Conservation (phyloP, 257 asterid genomes). For the Cynanchum wilfordii region DNA sequence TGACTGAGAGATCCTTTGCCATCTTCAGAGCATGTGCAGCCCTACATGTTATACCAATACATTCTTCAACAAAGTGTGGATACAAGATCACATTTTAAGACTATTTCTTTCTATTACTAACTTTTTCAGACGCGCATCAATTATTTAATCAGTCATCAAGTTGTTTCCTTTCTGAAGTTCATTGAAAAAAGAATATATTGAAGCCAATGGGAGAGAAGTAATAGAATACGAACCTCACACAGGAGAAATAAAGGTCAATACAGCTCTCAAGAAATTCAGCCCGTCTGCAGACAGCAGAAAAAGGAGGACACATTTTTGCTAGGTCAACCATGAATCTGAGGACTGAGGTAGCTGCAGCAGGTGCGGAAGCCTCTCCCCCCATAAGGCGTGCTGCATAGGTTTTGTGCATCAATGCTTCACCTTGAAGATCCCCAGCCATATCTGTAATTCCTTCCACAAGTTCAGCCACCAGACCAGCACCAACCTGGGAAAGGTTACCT, state of each 20-base stretch:
- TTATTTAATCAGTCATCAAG: not conserved
- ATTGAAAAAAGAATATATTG: not conserved
- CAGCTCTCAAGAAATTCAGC: conserved; percentile 93
- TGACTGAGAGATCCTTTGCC: conserved; percentile 72
- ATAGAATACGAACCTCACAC: conserved; percentile 64
- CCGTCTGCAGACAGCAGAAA: conserved; percentile 84
- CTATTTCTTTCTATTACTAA: not conserved
- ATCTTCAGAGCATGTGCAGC: conserved; percentile 92
- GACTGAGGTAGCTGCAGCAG: conserved; percentile 97
- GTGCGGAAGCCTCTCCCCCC: conserved; percentile 99
- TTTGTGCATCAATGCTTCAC: conserved; percentile 99
- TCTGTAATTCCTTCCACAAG: conserved; percentile 78
- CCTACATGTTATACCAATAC: conserved; percentile 34
- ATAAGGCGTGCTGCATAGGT: conserved; percentile 98
- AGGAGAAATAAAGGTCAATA: conserved; percentile 88
- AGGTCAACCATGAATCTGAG: conserved; percentile 98
- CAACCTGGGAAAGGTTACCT: conserved; percentile 82
- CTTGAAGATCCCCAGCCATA: conserved; percentile 92
- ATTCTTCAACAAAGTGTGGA: conserved; percentile 1
- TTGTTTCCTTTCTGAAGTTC: not conserved
- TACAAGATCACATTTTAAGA: not conserved
- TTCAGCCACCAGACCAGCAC: conserved; percentile 91
- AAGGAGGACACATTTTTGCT: conserved; percentile 96
- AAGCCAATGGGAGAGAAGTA: not conserved
- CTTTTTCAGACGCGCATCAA: not conserved